phyloP scores from a whole-genome alignment of 2,329 filamentous ascomycete genomes.

The Elsinoe ampelina region DNA sequence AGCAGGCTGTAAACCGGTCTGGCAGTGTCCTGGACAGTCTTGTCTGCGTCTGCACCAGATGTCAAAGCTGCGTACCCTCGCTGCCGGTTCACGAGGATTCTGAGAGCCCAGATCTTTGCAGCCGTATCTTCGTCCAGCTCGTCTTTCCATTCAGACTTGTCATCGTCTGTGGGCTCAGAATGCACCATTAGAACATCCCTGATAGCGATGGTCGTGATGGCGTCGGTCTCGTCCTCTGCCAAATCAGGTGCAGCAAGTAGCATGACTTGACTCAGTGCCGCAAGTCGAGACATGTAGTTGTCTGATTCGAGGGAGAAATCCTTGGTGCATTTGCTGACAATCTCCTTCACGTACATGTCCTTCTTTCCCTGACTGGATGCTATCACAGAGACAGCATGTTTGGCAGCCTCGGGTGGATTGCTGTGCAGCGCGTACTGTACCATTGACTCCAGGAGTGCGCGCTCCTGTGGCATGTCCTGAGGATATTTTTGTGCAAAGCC shows the following conservation, averaged over 20 bases:
- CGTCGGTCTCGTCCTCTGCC: constrained; percentile 58
- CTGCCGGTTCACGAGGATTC: constrained; percentile 76
- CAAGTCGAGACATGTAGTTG: constrained; percentile 65
- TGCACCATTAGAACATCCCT: constrained; percentile 63
- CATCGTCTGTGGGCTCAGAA: constrained; percentile 43
- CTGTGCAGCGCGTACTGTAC: constrained; percentile 77
- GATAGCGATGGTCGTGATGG: constrained; percentile 69
- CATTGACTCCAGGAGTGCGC: constrained; percentile 71
- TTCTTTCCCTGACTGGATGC: constrained; percentile 68
- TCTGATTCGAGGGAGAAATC: constrained; percentile 63
- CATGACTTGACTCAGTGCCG: constrained; percentile 64
- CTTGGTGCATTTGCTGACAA: constrained; percentile 66
- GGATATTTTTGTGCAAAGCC: constrained; percentile 83
- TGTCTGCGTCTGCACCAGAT: constrained; percentile 33
- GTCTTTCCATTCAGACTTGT: constrained; percentile 36
- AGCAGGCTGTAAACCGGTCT: constrained; percentile 68
- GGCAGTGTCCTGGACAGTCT: constrained; percentile 42
- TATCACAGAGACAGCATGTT: constrained; percentile 87
- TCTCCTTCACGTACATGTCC: constrained; percentile 75
- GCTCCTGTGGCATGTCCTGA: constrained; percentile 69
- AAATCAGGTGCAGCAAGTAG: constrained; percentile 64
- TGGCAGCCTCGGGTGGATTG: constrained; percentile 70
- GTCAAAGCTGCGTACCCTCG: constrained; percentile 43
- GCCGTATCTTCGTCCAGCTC: constrained; percentile 70
- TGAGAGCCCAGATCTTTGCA: constrained; percentile 75